Percentiles rank a stretch among this genome's conserved stretches.
These are phyloP conservation scores for Rhododendron vialii DNA, from an alignment of 148 eudicot genomes.

Conservation along the genomic window DNA sequence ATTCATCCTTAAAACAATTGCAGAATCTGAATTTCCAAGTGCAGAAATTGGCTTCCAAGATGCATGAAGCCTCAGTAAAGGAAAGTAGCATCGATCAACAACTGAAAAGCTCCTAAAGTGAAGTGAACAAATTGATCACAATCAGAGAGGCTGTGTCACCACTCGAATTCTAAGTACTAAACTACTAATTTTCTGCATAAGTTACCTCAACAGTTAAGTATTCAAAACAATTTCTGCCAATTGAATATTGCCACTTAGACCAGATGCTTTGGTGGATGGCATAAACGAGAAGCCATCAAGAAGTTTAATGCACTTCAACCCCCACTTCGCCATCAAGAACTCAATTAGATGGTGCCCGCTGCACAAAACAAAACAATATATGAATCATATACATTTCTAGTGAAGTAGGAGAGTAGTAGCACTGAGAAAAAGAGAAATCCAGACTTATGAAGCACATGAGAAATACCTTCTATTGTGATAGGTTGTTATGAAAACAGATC, in stretches of 20 bases:
- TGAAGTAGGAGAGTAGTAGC: not conserved
- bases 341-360: constrained; percentile 97
- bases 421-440: not conserved
- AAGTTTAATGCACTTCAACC: constrained; percentile 74
- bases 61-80: not conserved
- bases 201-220: constrained; percentile 12
- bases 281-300: constrained; percentile 78
- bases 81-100: not conserved
- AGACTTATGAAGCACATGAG: not conserved
- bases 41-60: not conserved
- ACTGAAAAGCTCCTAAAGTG: not conserved
- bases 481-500: constrained; percentile 77
- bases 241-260: constrained; percentile 78
- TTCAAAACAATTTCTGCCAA: constrained; percentile 69
- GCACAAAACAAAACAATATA: constrained; percentile 12
- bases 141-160: not conserved
- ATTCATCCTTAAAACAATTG: not conserved
- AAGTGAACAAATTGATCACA: not conserved
- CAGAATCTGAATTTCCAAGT: not conserved
- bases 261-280: constrained; percentile 72
- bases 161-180: not conserved
- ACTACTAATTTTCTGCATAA: not conserved
- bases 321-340: constrained; percentile 90
- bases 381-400: not conserved
- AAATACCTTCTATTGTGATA: constrained; percentile 88